phyloP scores from a whole-genome alignment of 2,329 filamentous ascomycete species.

The Neophaeococcomyces aloes region DNA sequence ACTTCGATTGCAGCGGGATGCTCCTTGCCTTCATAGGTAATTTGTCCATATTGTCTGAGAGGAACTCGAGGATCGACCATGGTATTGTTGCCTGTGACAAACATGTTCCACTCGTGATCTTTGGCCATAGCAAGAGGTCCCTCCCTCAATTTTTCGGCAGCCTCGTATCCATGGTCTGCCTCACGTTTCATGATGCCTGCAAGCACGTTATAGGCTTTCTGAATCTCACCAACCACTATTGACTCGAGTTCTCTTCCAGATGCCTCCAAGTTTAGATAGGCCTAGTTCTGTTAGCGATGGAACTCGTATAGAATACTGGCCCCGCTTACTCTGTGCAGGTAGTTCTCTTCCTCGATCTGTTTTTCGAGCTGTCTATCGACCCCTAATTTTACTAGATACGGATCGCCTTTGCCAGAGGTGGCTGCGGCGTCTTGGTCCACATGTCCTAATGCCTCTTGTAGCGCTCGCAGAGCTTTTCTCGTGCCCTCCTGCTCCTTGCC shows the following conservation, averaged over 20 bases:
- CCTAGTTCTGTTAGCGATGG: constrained; percentile 42
- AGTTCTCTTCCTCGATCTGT: constrained; percentile 95
- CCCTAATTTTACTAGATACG: constrained; percentile 72
- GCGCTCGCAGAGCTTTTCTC: constrained; percentile 61
- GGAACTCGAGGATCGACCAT: constrained; percentile 79
- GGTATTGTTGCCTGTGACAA: constrained; percentile 69
- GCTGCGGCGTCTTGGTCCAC: constrained; percentile 66
- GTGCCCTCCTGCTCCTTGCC: constrained; percentile 89
- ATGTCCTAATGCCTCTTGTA: constrained; percentile 73
- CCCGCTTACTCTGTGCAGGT: constrained; percentile 67
- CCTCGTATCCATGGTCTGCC: constrained; percentile 66
- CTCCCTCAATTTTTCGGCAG: constrained; percentile 68
- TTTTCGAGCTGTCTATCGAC: constrained; percentile 86
- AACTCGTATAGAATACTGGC: not conserved
- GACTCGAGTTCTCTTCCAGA: constrained; percentile 91
- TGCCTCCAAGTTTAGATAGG: constrained; percentile 85
- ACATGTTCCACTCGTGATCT: constrained; percentile 79
- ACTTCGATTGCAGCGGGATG: constrained; percentile 77
- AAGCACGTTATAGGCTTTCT: constrained; percentile 93
- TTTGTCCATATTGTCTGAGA: constrained; percentile 65
- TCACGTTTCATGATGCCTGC: constrained; percentile 86
- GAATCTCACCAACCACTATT: constrained; percentile 93
- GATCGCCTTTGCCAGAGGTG: constrained; percentile 78
- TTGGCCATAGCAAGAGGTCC: constrained; percentile 90
- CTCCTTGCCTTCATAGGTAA: constrained; percentile 83